Base-by-base conservation (phyloP, 768 basidiomycete species). In the Hypholoma sublateritium region DNA sequence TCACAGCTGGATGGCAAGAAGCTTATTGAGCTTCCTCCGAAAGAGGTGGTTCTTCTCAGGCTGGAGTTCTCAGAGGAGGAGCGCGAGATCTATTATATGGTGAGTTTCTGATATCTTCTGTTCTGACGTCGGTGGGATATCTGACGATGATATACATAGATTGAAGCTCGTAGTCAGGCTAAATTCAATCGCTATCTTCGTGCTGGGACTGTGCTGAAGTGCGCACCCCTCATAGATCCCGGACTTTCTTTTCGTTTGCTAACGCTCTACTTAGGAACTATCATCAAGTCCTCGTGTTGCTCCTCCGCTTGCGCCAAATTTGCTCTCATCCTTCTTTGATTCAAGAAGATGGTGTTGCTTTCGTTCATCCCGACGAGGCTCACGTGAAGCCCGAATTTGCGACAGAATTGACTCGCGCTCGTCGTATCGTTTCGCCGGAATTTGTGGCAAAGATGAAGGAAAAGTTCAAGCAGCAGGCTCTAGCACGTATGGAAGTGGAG, bases 171-270 rank as follows among this genome's bases (percentile, higher is more conserved):
- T 6, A 76, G 80, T 44, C 85, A 87, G 59, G 80, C 80, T 1
- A 79, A 72, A 25, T 89, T 91, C 74, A 90, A 89, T 64, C 73
- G 80, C 17, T 88, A 74, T 67, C 71, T 86, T 8, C 69, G 73
- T 5, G 83, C 77, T 4, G 86, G 87, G 1, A 88, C 88, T 0
- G 86, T 90, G 11, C 70, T 90, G 37, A 90, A 90, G 81, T 81
- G 61, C 34, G 76, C 65, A 52, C 3, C 17, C 8, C 14, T 52
- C 37, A 19, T 17, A 24, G n/a, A 41, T 19, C 4, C 22, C 7
- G 1, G 32, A 17, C 12, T 14, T 37, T 41, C 21, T 46, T 37
- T 48, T 46, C 11, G 34, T 14, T 11, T 25, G 5, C 35, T 46
- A 32, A 25, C 24, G 4, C 4, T 9, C 25, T 39, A 21, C n/a